Conservation (phyloP, 2,329 filamentous ascomycete species). For the Claviceps paspali region DNA sequence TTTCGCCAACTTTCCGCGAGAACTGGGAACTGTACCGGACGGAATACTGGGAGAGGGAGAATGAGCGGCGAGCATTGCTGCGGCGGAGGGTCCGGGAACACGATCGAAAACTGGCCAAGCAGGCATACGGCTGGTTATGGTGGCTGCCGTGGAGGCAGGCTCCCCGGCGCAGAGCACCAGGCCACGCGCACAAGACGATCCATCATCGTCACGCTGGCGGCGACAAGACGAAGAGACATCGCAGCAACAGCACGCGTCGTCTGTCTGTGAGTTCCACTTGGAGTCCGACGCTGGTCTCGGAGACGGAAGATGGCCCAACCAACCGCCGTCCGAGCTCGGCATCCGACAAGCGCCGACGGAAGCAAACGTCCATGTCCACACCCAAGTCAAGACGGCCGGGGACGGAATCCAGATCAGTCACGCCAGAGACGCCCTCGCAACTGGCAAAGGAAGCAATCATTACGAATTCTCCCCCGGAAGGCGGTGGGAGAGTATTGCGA, state of each 20-base stretch:
- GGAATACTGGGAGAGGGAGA: slow-evolving; percentile 95
- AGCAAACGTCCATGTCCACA: slow-evolving; percentile 22
- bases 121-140: slow-evolving; percentile 65
- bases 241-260: slow-evolving; percentile 37
- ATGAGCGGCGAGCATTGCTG: slow-evolving; percentile 66
- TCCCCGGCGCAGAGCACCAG: slow-evolving; percentile 16
- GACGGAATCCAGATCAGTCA: slow-evolving; percentile 35
- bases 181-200: slow-evolving; percentile 18
- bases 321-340: slow-evolving; percentile 31
- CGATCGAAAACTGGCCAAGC: slow-evolving; percentile 51
- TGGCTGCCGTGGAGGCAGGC: slow-evolving; percentile 56
- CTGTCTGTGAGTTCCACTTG: slow-evolving; percentile 36
- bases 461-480: slow-evolving; percentile 8
- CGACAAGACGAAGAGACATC: slow-evolving; percentile 31
- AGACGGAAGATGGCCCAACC: slow-evolving; percentile 26
- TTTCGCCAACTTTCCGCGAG: slow-evolving; percentile 84
- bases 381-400: slow-evolving; percentile 28
- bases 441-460: slow-evolving; percentile 28
- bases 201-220: slow-evolving; percentile 23
- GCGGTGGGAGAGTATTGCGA: slow-evolving; percentile 10
- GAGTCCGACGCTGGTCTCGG: slow-evolving; percentile 32
- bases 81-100: slow-evolving; percentile 53
- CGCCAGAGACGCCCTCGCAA: slow-evolving; percentile 39
- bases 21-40: slow-evolving; percentile 92
- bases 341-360: slow-evolving; percentile 37